These are phyloP conservation scores for Friedmanniomyces endolithicus DNA, from an alignment of 495 filamentous ascomycete genomes.

Conservation along the genomic window DNA sequence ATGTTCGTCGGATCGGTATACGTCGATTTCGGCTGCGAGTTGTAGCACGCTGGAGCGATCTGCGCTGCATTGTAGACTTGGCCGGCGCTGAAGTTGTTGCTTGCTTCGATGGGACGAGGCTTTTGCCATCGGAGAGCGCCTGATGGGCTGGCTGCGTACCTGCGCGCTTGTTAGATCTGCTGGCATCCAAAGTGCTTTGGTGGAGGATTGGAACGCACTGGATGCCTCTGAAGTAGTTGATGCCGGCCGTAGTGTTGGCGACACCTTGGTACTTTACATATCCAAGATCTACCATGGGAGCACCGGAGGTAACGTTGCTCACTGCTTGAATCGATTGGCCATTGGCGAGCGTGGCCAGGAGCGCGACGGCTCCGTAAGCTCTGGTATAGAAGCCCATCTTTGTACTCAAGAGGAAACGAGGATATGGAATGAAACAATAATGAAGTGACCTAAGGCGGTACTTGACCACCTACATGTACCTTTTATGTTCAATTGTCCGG, in stretches of 20 bases:
- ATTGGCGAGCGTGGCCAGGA: background rate
- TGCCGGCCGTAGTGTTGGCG: slow-evolving; percentile 10
- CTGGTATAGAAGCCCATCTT: background rate
- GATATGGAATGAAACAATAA: too few relatives aligned
- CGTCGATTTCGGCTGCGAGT: slow-evolving; percentile 10
- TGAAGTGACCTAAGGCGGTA: too few relatives aligned
- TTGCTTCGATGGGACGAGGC: slow-evolving; percentile 16
- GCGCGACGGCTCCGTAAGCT: background rate
- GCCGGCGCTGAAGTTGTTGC: slow-evolving; percentile 13
- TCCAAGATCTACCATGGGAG: slow-evolving; percentile 17
- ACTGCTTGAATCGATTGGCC: slow-evolving; percentile 8
- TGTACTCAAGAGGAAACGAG: too few relatives aligned
- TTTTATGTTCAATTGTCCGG: too few relatives aligned
- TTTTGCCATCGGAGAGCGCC: slow-evolving; percentile 18
- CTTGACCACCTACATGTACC: background rate
- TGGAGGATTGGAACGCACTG: background rate
- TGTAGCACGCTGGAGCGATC: slow-evolving; percentile 18
- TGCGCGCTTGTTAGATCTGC: background rate
- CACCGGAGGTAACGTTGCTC: background rate
- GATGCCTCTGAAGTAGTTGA: slow-evolving; percentile 13
- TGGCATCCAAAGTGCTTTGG: background rate
- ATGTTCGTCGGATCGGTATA: slow-evolving; percentile 3
- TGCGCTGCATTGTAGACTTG: slow-evolving; percentile 15
- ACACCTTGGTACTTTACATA: slow-evolving; percentile 20
- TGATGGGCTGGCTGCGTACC: slow-evolving; percentile 16